These are phyloP conservation scores for Circinella minor DNA, from an alignment of 371 early-diverging fungal genomes.

Conservation along the genomic window DNA sequence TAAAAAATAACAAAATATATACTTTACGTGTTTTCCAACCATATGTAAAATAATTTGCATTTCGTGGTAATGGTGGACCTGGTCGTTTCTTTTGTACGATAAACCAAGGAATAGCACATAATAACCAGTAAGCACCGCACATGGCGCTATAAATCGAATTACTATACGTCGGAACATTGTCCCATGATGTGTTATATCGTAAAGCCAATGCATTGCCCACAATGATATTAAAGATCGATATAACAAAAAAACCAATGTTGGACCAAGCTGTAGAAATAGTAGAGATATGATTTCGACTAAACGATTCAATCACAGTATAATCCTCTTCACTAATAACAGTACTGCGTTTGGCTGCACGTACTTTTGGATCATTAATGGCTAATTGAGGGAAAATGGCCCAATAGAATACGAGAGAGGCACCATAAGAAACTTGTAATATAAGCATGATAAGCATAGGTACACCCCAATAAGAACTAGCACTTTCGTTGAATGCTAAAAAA, in stretches of 20 bases:
- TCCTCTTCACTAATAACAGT: slow-evolving; percentile 4
- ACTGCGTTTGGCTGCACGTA: slow-evolving; percentile 26
- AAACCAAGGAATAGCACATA: slow-evolving; percentile 48
- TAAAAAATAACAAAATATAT: not conserved
- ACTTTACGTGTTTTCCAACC: slow-evolving; percentile 37
- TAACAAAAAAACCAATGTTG: slow-evolving; percentile 44
- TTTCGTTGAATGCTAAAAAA: slow-evolving; percentile 25
- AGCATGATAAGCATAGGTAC: slow-evolving; percentile 25
- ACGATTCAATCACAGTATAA: slow-evolving; percentile 24
- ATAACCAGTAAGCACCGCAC: slow-evolving; percentile 41
- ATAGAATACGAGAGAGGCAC: slow-evolving; percentile 35
- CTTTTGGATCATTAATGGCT: slow-evolving; percentile 30
- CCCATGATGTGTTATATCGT: slow-evolving; percentile 10
- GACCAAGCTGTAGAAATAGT: slow-evolving; percentile 46
- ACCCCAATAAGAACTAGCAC: slow-evolving; percentile 30
- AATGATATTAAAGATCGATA: slow-evolving; percentile 22
- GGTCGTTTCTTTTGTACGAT: slow-evolving; percentile 32
- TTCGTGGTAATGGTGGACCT: slow-evolving; percentile 34
- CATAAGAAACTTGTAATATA: slow-evolving; percentile 32
- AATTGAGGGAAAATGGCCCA: slow-evolving; percentile 27
- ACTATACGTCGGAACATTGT: slow-evolving; percentile 19
- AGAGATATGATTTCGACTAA: slow-evolving; percentile 43
- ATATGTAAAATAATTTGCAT: slow-evolving; percentile 35
- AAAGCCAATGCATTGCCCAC: slow-evolving; percentile 19
- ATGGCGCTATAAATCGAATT: slow-evolving; percentile 35